Evolutionary conservation across 768 basidiomycete genomes (phyloP).

Genomic region (Xerocomus brunneocitrinus): DNA sequence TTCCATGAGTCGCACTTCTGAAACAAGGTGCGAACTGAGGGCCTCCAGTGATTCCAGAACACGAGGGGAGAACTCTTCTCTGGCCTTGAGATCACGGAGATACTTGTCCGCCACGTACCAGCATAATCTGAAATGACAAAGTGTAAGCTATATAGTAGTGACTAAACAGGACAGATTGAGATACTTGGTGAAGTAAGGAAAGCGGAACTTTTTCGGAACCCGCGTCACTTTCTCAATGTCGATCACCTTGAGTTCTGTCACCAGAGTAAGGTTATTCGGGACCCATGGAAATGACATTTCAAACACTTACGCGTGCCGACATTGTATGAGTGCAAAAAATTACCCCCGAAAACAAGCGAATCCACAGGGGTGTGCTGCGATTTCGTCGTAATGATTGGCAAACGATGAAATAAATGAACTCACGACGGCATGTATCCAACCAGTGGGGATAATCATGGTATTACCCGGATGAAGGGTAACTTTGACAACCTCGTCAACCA

Average conservation of each 20-base stretch:
- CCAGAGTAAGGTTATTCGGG: conserved; percentile 8
- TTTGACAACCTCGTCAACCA: conserved; percentile 88
- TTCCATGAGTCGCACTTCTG: conserved; percentile 70
- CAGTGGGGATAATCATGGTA: conserved; percentile 92
- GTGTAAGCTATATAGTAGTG: background rate
- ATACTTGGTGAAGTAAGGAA: conserved; percentile 76
- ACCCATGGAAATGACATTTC: background rate
- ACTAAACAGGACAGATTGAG: conserved; percentile 20
- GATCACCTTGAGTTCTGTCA: conserved; percentile 76
- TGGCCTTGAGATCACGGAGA: conserved; percentile 62
- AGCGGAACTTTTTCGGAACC: conserved; percentile 89
- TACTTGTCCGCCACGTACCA: conserved; percentile 90
- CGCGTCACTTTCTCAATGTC: conserved; percentile 91
- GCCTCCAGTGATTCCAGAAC: conserved; percentile 67
- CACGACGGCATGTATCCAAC: conserved; percentile 98
- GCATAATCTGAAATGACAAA: conserved; percentile 53
- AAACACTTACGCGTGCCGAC: conserved; percentile 69
- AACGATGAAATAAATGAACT: conserved; percentile 25
- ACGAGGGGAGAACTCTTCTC: conserved; percentile 49
- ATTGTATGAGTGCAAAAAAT: conserved; percentile 93
- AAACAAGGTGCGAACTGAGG: conserved; percentile 75
- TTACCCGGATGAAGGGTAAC: conserved; percentile 73
- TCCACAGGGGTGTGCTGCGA: conserved; percentile 83
- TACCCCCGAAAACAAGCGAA: conserved; percentile 94
- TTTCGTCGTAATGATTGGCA: conserved; percentile 1